phyloP scores from a whole-genome alignment of 1,139 yeast genomes.

The Saccharomyces hybrid region DNA sequence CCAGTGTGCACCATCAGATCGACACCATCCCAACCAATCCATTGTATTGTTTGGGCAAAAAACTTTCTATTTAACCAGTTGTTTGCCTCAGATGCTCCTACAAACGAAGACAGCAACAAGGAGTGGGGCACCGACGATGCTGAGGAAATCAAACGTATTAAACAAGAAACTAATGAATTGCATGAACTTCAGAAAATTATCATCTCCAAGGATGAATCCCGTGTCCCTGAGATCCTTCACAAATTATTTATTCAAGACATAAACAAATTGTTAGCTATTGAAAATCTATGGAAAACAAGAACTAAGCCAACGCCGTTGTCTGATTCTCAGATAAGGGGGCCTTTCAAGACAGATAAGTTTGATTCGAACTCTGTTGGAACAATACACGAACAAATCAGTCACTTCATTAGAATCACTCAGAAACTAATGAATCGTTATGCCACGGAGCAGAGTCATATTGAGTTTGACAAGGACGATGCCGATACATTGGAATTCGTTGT shows the following conservation, averaged over 20 bases:
- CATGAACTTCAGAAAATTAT: slow-evolving; percentile 50
- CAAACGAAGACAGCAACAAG: slow-evolving; percentile 37
- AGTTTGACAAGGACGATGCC: slow-evolving; percentile 91
- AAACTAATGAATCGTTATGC: slow-evolving; percentile 45
- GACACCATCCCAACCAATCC: slow-evolving; percentile 93
- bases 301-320: slow-evolving; percentile 56
- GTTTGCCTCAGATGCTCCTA: slow-evolving; percentile 37
- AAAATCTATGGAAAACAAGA: slow-evolving; percentile 72
- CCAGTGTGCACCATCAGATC: slow-evolving; percentile 97
- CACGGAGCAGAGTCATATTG: slow-evolving; percentile 39
- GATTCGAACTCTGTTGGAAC: slow-evolving; percentile 43
- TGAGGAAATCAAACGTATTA: slow-evolving; percentile 60
- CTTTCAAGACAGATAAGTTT: slow-evolving; percentile 9
- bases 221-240: slow-evolving; percentile 36
- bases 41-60: slow-evolving; percentile 96
- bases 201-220: slow-evolving; percentile 28
- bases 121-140: slow-evolving; percentile 54
- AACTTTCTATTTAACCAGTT: slow-evolving; percentile 77
- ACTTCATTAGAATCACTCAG: slow-evolving; percentile 46
- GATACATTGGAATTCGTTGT: slow-evolving; percentile 85
- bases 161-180: slow-evolving; percentile 71
- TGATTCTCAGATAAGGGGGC: slow-evolving; percentile 15
- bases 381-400: slow-evolving; percentile 53
- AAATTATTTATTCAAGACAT: slow-evolving; percentile 66
- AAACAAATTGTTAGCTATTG: slow-evolving; percentile 60